These are phyloP conservation scores for Butyriboletus loyo DNA, from an alignment of 768 basidiomycete genomes.

Conservation along the genomic window DNA sequence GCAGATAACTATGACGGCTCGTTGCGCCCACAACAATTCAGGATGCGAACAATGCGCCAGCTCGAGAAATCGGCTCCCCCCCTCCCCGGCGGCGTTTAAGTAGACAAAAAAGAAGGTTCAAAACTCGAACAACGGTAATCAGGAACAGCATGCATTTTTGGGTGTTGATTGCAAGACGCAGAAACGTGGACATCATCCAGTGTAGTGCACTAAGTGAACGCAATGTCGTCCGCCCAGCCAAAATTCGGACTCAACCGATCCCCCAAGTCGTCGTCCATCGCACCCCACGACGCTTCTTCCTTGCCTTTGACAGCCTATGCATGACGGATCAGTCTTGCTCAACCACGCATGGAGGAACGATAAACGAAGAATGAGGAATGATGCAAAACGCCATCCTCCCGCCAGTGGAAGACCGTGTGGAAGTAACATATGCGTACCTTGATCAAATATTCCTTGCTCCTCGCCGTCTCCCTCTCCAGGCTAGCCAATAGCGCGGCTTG, in stretches of 20 bases:
- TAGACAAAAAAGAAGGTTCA: no score
- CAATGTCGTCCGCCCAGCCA: slow-evolving; percentile 29
- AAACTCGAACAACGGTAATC: no score
- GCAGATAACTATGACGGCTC: no score
- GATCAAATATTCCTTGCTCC: slow-evolving; percentile 67
- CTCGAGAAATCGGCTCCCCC: no score
- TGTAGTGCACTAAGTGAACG: slow-evolving; percentile 13
- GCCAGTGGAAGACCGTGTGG: not conserved
- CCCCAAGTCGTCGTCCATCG: slow-evolving; percentile 27
- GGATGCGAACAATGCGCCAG: no score
- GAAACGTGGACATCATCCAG: not conserved
- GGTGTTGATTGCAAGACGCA: no score
- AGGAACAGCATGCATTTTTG: no score
- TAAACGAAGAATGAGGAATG: not conserved
- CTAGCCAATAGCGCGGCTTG: slow-evolving; percentile 30
- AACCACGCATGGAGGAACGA: not conserved
- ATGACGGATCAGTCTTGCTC: not conserved
- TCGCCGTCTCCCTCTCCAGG: slow-evolving; percentile 39
- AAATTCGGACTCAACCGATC: slow-evolving; percentile 21
- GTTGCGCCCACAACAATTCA: no score
- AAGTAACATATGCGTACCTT: slow-evolving; percentile 48
- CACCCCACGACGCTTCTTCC: slow-evolving; percentile 25
- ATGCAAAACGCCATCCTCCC: not conserved
- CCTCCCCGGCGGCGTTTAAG: no score
- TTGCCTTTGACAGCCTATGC: slow-evolving; percentile 30